Percentiles rank a stretch among this genome's conserved stretches.
Conservation (phyloP, 306 rosid genomes). For the Gastrolobium bilobum region DNA sequence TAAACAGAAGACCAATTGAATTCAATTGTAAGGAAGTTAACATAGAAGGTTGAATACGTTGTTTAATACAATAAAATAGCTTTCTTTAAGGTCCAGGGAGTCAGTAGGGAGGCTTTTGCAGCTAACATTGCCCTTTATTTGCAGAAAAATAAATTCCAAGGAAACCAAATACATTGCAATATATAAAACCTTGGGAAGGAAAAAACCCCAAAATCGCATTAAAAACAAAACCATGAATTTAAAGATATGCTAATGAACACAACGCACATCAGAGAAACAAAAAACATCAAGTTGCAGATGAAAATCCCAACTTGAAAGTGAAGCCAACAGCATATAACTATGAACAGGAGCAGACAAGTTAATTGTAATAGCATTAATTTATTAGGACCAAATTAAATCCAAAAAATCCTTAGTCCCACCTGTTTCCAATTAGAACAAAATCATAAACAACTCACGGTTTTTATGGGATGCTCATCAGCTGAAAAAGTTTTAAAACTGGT, state of each 20-base stretch:
- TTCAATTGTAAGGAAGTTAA: slow-evolving; percentile 33
- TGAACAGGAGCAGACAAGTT: background rate
- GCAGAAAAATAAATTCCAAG: slow-evolving; percentile 10
- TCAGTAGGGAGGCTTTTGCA: background rate
- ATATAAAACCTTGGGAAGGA: background rate
- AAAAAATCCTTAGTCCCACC: slow-evolving; percentile 3
- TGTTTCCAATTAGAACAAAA: slow-evolving; percentile 28
- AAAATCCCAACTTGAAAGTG: background rate
- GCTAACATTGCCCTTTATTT: background rate
- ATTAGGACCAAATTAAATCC: background rate
- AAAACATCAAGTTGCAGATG: slow-evolving; percentile 1
- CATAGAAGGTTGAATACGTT: background rate
- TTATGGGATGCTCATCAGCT: slow-evolving; percentile 27
- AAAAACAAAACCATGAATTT: background rate
- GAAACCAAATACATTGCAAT: slow-evolving; percentile 1
- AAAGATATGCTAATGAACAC: slow-evolving; percentile 10
- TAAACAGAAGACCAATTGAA: slow-evolving; percentile 53
- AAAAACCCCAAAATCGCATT: background rate
- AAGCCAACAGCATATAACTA: background rate
- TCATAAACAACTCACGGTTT: slow-evolving; percentile 8
- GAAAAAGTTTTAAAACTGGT: background rate
- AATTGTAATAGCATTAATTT: background rate
- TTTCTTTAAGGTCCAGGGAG: background rate
- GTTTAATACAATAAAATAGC: slow-evolving; percentile 9
- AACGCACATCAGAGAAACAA: slow-evolving; percentile 1